These are phyloP conservation scores for Halophytophthora batemanensis DNA, from an alignment of 352 stramenopile genomes.

Conservation along the genomic window DNA sequence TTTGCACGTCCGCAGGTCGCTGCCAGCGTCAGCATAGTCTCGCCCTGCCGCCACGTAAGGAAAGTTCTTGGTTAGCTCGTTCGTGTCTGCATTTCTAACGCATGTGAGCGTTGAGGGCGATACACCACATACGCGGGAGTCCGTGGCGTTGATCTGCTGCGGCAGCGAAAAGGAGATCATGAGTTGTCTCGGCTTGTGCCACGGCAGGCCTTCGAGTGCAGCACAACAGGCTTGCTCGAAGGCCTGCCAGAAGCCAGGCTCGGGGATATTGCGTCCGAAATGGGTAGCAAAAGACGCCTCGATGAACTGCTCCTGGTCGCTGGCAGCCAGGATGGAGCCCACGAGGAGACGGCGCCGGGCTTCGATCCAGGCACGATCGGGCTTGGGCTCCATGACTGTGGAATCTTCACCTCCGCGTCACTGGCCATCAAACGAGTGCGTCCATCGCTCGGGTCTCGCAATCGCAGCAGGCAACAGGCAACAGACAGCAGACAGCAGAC, in stretches of 20 bases:
- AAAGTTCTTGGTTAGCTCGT: too few relatives aligned
- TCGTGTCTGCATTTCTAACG: too few relatives aligned
- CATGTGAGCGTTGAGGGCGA: not conserved
- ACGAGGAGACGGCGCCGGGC: conserved; percentile 36
- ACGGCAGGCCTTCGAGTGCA: conserved; percentile 23
- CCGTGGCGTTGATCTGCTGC: conserved; percentile 63
- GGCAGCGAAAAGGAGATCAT: conserved; percentile 61
- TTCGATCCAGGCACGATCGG: conserved; percentile 31
- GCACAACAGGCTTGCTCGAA: conserved; percentile 56
- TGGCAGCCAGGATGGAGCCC: conserved; percentile 32
- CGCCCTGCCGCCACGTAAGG: conserved; percentile 30
- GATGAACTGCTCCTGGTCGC: conserved; percentile 39
- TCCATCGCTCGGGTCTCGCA: too few relatives aligned
- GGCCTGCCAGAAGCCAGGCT: conserved; percentile 45
- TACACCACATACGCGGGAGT: conserved; percentile 30
- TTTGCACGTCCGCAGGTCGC: conserved; percentile 40
- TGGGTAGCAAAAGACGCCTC: conserved; percentile 50
- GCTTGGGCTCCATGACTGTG: conserved; percentile 5
- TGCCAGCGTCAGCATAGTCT: conserved; percentile 72
- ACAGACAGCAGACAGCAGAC: too few relatives aligned
- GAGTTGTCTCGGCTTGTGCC: conserved; percentile 40
- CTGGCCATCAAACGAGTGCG: not conserved
- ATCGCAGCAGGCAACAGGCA: too few relatives aligned
- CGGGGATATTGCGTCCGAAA: conserved; percentile 35
- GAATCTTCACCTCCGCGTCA: conserved; percentile 5